Evolutionary conservation across 495 filamentous ascomycete genomes (phyloP).

Genomic region (Daldinia loculata): DNA sequence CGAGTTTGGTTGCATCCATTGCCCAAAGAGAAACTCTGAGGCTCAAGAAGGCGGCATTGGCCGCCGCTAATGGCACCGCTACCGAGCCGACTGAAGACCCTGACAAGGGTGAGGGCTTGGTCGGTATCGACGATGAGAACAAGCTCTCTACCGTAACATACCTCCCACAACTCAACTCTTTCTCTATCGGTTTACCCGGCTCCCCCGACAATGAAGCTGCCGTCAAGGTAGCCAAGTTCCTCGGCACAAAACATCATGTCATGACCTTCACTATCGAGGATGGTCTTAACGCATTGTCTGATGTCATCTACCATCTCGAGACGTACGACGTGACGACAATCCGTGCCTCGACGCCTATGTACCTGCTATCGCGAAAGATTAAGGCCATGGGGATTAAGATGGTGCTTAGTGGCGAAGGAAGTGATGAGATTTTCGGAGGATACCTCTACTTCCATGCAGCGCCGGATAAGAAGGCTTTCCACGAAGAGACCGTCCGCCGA

Average conservation of each 20-base stretch:
- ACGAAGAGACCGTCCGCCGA: slow-evolving; percentile 88
- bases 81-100: slow-evolving; percentile 55
- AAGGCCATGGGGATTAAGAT: slow-evolving; percentile 99
- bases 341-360: slow-evolving; percentile 98
- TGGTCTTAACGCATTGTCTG: slow-evolving; percentile 91
- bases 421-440: slow-evolving; percentile 96
- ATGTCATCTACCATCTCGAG: slow-evolving; percentile 98
- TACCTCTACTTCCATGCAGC: slow-evolving; percentile 99
- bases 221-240: slow-evolving; percentile 87
- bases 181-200: slow-evolving; percentile 93
- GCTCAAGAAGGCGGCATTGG: slow-evolving; percentile 68
- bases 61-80: slow-evolving; percentile 55
- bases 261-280: slow-evolving; percentile 99
- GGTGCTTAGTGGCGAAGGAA: slow-evolving; percentile 96
- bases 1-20: slow-evolving; percentile 92
- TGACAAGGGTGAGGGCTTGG: slow-evolving; percentile 71
- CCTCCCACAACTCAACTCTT: slow-evolving; percentile 94
- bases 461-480: slow-evolving; percentile 88
- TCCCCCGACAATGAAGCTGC: slow-evolving; percentile 92
- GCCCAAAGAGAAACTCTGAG: slow-evolving; percentile 90
- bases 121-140: slow-evolving; percentile 93
- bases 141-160: slow-evolving; percentile 88
- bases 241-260: slow-evolving; percentile 95
- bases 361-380: slow-evolving; percentile 95
- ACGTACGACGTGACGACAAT: slow-evolving; percentile 98